Percentiles rank a stretch among this genome's conserved stretches.
Conservation (phyloP, 352 stramenopile species). For the Phytophthora pluvialis region DNA sequence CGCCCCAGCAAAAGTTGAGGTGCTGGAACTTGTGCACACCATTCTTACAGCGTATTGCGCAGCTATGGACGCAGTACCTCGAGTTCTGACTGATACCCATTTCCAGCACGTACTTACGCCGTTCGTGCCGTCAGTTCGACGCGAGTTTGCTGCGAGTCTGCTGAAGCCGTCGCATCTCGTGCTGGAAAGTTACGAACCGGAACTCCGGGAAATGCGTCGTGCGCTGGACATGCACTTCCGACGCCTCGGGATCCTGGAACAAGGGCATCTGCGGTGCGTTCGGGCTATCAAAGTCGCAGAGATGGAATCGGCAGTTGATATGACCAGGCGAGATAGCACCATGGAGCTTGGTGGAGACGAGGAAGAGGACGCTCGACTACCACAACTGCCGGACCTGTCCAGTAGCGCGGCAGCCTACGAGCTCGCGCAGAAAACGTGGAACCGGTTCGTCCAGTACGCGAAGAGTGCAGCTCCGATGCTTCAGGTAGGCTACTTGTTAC, state of each 20-base stretch:
- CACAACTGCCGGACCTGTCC: conserved; percentile 26
- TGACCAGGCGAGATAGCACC: not conserved
- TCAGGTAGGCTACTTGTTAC: conserved; percentile 56
- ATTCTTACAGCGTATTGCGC: conserved; percentile 56
- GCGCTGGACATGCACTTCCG: conserved; percentile 42
- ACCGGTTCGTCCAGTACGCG: conserved; percentile 44
- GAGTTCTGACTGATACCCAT: conserved; percentile 36
- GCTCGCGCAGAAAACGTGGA: conserved; percentile 47
- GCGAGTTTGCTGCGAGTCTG: conserved; percentile 32
- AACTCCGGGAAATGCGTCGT: conserved; percentile 33
- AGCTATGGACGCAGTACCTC: conserved; percentile 46
- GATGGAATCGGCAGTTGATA: conserved; percentile 11
- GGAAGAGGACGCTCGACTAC: conserved; percentile 17
- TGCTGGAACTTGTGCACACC: conserved; percentile 51
- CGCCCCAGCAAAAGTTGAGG: conserved; percentile 36
- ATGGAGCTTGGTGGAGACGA: conserved; percentile 1
- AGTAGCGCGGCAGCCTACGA: conserved; percentile 51
- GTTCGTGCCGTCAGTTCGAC: conserved; percentile 39
- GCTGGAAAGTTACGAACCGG: conserved; percentile 25
- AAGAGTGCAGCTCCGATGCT: conserved; percentile 34
- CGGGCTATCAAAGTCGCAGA: conserved; percentile 42
- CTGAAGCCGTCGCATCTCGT: conserved; percentile 37
- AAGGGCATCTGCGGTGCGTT: conserved; percentile 44
- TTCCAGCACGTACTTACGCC: conserved; percentile 48
- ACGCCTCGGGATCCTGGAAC: conserved; percentile 37